Evolutionary conservation across 306 rosid genomes (phyloP).

Genomic region (Senna siamea): DNA sequence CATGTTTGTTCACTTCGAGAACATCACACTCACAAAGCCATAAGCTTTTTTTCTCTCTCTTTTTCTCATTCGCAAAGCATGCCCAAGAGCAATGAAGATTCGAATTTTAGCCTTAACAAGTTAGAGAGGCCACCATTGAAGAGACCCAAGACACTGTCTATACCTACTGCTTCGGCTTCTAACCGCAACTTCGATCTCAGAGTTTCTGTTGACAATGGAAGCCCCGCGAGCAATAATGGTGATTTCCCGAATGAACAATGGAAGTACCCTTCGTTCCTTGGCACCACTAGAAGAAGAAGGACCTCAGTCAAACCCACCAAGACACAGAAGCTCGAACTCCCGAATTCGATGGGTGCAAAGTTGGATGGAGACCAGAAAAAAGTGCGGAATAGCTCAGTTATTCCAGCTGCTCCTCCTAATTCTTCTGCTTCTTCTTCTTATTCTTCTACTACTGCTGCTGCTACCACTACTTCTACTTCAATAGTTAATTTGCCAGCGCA

Average conservation of each 20-base stretch:
- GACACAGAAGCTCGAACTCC: constrained; percentile 23
- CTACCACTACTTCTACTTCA: background rate
- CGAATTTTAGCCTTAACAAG: constrained; percentile 40
- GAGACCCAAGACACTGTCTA: constrained; percentile 58
- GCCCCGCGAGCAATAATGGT: constrained; percentile 5
- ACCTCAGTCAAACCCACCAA: constrained; percentile 35
- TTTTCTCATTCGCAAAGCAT: constrained; percentile 8
- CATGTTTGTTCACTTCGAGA: background rate
- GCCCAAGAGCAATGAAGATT: constrained; percentile 44
- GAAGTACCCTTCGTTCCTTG: constrained; percentile 77
- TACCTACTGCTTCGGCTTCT: constrained; percentile 32
- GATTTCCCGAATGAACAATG: constrained; percentile 62
- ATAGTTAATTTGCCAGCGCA: constrained; percentile 19
- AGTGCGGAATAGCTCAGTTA: constrained; percentile 33
- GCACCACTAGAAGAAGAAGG: constrained; percentile 57
- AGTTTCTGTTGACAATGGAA: constrained; percentile 42
- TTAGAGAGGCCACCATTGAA: constrained; percentile 62
- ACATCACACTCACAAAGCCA: background rate
- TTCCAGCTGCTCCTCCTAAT: constrained; percentile 30
- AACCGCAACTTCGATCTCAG: constrained; percentile 48
- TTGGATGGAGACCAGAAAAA: constrained; percentile 5
- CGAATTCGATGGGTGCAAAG: constrained; percentile 1
- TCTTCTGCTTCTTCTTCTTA: constrained; percentile 16
- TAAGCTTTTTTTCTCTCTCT: background rate
- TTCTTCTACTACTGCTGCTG: background rate